Evolutionary conservation across 2,329 filamentous ascomycete genomes (phyloP), one percentile per base, ranked within the genome.

Genomic region (Elsinoe batatas): DNA sequence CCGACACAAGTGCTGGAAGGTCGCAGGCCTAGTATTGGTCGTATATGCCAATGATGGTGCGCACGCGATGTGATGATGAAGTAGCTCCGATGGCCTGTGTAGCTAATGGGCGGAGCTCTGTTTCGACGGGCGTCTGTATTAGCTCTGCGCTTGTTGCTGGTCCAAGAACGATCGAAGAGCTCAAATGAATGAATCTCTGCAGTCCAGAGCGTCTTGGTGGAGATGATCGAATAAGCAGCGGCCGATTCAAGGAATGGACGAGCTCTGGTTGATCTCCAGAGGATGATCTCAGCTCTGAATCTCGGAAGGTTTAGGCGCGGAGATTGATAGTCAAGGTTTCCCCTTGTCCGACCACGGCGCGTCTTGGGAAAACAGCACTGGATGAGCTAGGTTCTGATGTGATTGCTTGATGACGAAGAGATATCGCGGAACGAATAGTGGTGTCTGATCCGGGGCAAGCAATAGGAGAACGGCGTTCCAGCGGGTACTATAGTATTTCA

Each of bases 281-380:
- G 20, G 33, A 51, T 51, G 47, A 51, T 51, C 47, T 51, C 47
- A 51, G 47, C 47, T 51, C 17, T 17, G 32, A 17, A 33, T 26
- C 33, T 51, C 26, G 47, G 46, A 51, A 51, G 47, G 47, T 51
- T 51, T 51, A 51, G 26, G 26, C 26, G 26, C 26, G 36, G 13
- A n/a, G 36, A 38, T 38, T 8, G 36, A 49, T 49, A 7, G 30
- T 15, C 44, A 12, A 47, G 43, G 43, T 49, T 35, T 35, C 32
- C 7, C 10, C 17, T 44, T 22, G 26, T 22, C 10, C 40, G 40
- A 35, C 17, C 44, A 49, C 22, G 44, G 33, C 26, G 26, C 33
- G 44, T 33, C 13, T 30, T 30, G 26, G 26, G 10, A 35, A 12
- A 33, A 49, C 26, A 33, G 2, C 2, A 49, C 26, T 44, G 12